Conservation (phyloP, 2,329 filamentous ascomycete species). For the Hypoxylon sp. region DNA sequence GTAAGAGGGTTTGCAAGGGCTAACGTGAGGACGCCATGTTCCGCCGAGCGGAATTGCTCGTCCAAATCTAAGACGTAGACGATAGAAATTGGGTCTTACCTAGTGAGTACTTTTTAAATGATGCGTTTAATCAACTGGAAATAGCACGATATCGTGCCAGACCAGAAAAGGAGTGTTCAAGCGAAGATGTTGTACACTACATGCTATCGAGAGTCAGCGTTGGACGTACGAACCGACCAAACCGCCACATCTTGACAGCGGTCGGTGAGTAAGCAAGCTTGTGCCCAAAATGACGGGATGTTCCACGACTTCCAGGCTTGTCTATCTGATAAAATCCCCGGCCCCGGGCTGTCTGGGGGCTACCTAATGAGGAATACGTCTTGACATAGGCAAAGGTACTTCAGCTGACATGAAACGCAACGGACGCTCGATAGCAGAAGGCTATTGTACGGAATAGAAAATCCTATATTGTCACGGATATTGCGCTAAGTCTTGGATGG, state of each 20-base stretch:
- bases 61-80: slow-evolving; percentile 29
- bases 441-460: slow-evolving; percentile 8
- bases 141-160: slow-evolving; percentile 24
- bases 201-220: slow-evolving; percentile 17
- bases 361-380: slow-evolving; percentile 25
- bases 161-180: slow-evolving; percentile 32
- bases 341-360: slow-evolving; percentile 10
- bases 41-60: slow-evolving; percentile 18
- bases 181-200: slow-evolving; percentile 28
- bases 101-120: slow-evolving; percentile 23
- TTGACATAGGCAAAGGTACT: slow-evolving; percentile 34
- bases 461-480: slow-evolving; percentile 6
- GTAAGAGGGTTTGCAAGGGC: background rate
- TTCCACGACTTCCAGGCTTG: background rate
- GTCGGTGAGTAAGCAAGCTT: slow-evolving; percentile 29
- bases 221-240: slow-evolving; percentile 14
- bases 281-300: slow-evolving; percentile 5
- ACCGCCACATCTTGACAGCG: slow-evolving; percentile 12
- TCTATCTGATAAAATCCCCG: slow-evolving; percentile 4
- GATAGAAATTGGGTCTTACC: slow-evolving; percentile 22
- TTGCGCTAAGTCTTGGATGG: too few relatives aligned
- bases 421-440: slow-evolving; percentile 1
- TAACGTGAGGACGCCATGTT: slow-evolving; percentile 14
- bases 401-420: slow-evolving; percentile 29
- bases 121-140: slow-evolving; percentile 19